Base-by-base conservation (phyloP, 2,329 filamentous ascomycete genomes). In the Neonectria neomacrospora region DNA sequence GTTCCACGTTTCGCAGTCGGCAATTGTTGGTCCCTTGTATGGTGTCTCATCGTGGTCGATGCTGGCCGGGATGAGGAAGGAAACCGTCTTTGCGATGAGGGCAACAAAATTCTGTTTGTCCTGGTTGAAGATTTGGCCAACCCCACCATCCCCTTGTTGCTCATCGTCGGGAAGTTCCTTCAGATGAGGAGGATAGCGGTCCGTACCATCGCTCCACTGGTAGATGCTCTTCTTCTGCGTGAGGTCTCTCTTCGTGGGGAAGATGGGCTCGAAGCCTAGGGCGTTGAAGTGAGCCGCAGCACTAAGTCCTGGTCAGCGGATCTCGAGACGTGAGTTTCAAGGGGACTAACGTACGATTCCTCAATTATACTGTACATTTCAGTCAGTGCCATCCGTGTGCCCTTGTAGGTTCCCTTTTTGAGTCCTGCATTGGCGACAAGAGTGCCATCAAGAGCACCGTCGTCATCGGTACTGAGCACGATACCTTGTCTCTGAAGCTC, bases 181-280 rank as follows among this genome's bases (percentile, higher is more conserved):
- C 3, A 67, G 9, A 14, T 68, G 63, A 4, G 67, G 67, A 23
- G 67, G 67, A 14, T 58, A 68, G 3, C 7, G 7, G 9, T 66
- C 59, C 2, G 22, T 42, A 0, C 39, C 48, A 11, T 63, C 44
- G 2, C 66, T 68, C 67, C 59, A 68, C 9, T 64, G 32, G 10
- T 68, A 68, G 2, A 52, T 23, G 1, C 5, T 10, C 16, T 61
- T 42, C 47, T 68, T 68, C 1, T 39, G 3, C 0, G 32, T 5
- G 3, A 68, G 66, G 23, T 50, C 32, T 41, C 65, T 55, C 23
- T 64, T 14, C 0, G 39, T 20, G 7, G 65, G 67, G 12, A 61
- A 51, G 11, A 64, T 68, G 5, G 56, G 56, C 8, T 68, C 63
- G 4, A 44, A 60, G 1, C 65, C 65, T 1, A 51, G 37, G 0